These are phyloP conservation scores for Lepidium didymum DNA, from an alignment of 345 rosid genomes.

Conservation along the genomic window DNA sequence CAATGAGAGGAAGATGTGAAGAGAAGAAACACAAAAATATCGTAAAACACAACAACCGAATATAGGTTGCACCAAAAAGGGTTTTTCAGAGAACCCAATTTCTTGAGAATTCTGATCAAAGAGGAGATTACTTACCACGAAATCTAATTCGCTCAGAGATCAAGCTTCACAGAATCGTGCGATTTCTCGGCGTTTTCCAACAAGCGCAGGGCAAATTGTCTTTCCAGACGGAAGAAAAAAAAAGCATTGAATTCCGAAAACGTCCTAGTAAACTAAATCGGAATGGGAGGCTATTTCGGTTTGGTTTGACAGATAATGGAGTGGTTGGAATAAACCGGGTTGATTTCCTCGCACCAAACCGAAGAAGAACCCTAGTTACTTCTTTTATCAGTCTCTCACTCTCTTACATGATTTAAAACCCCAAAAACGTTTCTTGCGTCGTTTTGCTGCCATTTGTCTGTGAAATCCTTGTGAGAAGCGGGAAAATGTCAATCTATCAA, in stretches of 20 bases:
- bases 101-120: not conserved
- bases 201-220: not conserved
- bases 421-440: not conserved
- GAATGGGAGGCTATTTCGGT: not conserved
- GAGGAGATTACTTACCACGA: not conserved
- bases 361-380: conserved; percentile 21
- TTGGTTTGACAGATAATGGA: not conserved
- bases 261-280: not conserved
- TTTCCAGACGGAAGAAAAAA: not conserved
- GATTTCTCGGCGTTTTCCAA: not conserved
- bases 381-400: not conserved
- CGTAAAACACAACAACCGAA: not conserved
- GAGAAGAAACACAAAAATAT: not conserved
- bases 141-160: not conserved
- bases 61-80: not conserved
- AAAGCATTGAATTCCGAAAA: not conserved
- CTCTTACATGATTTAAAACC: not conserved
- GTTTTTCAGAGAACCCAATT: not conserved
- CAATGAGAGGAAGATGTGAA: not conserved
- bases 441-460: not conserved
- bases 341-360: not conserved
- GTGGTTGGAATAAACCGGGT: conserved; percentile 5
- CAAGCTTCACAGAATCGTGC: not conserved
- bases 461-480: not conserved
- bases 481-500: conserved; percentile 19